phyloP scores from a whole-genome alignment of 2,329 filamentous ascomycete genomes.

The Paecilomyces formosus region DNA sequence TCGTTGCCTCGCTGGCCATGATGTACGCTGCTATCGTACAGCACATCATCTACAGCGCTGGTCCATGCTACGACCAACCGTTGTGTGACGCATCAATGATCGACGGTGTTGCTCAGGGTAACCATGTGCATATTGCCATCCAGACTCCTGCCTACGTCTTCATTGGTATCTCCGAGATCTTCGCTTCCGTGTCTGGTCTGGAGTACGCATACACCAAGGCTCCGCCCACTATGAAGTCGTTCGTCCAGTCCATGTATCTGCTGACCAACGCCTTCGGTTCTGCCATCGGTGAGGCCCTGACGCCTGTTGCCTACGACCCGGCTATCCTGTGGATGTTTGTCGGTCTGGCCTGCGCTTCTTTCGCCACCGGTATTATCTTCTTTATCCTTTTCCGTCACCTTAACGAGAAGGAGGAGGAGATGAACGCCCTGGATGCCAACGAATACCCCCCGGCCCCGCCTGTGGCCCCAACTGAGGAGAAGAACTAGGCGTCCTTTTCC shows the following conservation, averaged over 20 bases:
- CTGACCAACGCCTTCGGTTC: slow-evolving; percentile 53
- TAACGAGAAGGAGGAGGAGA: slow-evolving; percentile 42
- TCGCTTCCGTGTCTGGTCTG: slow-evolving; percentile 59
- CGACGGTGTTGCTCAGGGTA: slow-evolving; percentile 27
- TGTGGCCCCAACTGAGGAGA: background rate
- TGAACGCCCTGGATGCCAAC: slow-evolving; percentile 43
- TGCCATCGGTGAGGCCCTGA: slow-evolving; percentile 55
- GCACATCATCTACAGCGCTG: slow-evolving; percentile 46
- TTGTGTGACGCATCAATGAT: slow-evolving; percentile 24
- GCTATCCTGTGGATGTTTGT: slow-evolving; percentile 61
- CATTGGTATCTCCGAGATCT: slow-evolving; percentile 47
- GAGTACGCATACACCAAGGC: slow-evolving; percentile 71
- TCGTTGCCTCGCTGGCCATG: slow-evolving; percentile 55
- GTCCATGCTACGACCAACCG: slow-evolving; percentile 44
- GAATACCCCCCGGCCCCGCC: slow-evolving; percentile 8
- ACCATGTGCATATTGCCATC: slow-evolving; percentile 38
- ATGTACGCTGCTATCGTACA: slow-evolving; percentile 55
- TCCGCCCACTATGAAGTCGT: slow-evolving; percentile 60
- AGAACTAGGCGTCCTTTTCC: background rate
- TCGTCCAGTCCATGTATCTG: slow-evolving; percentile 50
- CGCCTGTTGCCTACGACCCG: slow-evolving; percentile 55
- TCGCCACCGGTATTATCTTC: slow-evolving; percentile 46
- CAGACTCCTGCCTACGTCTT: slow-evolving; percentile 40
- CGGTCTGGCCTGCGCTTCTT: slow-evolving; percentile 46
- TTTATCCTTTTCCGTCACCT: slow-evolving; percentile 44